phyloP scores from a whole-genome alignment of 2,329 filamentous ascomycete genomes.

The Fusarium solani-melongenae region DNA sequence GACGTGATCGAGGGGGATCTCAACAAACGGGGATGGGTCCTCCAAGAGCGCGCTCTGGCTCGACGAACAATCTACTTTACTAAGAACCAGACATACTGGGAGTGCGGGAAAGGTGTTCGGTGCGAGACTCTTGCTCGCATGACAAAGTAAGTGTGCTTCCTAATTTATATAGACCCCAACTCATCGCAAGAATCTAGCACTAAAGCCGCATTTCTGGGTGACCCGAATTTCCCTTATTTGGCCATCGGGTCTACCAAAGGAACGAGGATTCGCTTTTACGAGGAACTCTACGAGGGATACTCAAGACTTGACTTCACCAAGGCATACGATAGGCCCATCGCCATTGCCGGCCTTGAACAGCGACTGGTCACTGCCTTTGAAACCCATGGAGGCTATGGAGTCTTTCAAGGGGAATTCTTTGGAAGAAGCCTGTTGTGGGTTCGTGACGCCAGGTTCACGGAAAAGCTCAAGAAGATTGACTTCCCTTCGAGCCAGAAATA shows the following conservation, averaged over 20 bases:
- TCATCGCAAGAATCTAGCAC: neutral
- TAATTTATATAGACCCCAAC: neutral
- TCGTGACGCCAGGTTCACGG: neutral
- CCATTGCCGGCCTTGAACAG: slow-evolving; percentile 31
- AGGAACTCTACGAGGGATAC: slow-evolving; percentile 31
- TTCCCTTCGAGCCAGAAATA: slow-evolving; percentile 7
- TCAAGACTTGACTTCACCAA: slow-evolving; percentile 25
- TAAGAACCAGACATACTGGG: slow-evolving; percentile 27
- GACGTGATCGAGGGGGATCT: slow-evolving; percentile 25
- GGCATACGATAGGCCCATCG: slow-evolving; percentile 26
- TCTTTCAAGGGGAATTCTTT: slow-evolving; percentile 21
- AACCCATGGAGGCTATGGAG: slow-evolving; percentile 29
- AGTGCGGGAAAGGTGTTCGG: slow-evolving; percentile 28
- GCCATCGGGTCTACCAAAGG: slow-evolving; percentile 16
- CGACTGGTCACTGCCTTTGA: slow-evolving; percentile 20
- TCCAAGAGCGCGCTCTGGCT: slow-evolving; percentile 25
- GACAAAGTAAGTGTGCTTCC: slow-evolving; percentile 21
- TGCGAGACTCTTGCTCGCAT: slow-evolving; percentile 27
- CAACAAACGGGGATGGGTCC: slow-evolving; percentile 11
- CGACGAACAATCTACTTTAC: slow-evolving; percentile 34
- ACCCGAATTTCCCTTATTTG: slow-evolving; percentile 28
- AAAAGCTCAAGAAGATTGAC: neutral
- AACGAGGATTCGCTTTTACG: slow-evolving; percentile 20
- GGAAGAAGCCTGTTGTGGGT: slow-evolving; percentile 33
- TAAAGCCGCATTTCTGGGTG: slow-evolving; percentile 29